These are phyloP conservation scores for Tubosaeta sp. DNA, from an alignment of 768 basidiomycete species.

Conservation along the genomic window DNA sequence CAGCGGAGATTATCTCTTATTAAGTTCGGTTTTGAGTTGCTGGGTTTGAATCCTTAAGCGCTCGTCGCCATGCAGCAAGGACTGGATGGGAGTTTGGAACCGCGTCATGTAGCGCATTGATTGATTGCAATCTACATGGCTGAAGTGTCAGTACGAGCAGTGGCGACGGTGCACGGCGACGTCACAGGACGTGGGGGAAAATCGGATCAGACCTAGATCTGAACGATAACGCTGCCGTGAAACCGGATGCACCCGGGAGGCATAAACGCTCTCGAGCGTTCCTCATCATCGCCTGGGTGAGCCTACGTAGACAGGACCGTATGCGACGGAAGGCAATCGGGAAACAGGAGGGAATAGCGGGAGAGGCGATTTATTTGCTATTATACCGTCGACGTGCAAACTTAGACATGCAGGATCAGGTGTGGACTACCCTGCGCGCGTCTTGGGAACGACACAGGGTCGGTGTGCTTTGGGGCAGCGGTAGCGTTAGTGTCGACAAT, in stretches of 20 bases:
- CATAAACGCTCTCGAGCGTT: not conserved
- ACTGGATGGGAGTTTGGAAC: slow-evolving; percentile 1
- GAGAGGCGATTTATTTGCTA: not conserved
- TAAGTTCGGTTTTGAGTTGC: slow-evolving; percentile 5
- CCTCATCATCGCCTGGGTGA: not conserved
- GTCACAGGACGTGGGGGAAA: not conserved
- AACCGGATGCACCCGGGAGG: not conserved
- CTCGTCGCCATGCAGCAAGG: not conserved
- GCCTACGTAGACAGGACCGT: not conserved
- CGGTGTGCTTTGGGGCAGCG: not conserved
- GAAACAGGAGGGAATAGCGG: slow-evolving; percentile 3
- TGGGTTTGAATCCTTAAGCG: slow-evolving; percentile 2
- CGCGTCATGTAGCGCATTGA: not conserved
- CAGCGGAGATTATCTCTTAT: slow-evolving; percentile 5
- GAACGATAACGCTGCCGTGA: not conserved
- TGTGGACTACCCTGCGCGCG: not conserved
- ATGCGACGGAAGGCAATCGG: not conserved
- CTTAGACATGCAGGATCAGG: not conserved
- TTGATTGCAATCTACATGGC: not conserved
- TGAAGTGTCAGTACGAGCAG: not conserved
- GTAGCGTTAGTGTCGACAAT: not conserved
- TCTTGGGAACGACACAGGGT: not conserved
- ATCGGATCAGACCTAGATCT: not conserved
- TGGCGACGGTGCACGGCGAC: not conserved
- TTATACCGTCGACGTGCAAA: not conserved